Evolutionary conservation across 345 rosid species (phyloP).

Genomic region (Geranium rotundifolium): DNA sequence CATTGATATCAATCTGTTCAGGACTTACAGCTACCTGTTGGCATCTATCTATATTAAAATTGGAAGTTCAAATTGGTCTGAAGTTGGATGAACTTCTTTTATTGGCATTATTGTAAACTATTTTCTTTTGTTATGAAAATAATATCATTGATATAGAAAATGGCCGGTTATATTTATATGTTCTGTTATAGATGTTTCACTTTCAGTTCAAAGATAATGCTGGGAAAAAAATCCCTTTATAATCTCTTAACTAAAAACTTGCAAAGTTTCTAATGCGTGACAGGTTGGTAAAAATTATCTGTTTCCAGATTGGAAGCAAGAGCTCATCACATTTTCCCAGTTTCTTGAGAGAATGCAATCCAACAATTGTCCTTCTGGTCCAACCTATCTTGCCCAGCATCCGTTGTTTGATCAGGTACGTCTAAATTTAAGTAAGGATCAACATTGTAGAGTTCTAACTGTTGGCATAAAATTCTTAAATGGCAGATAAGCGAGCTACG

Average conservation of each 20-base stretch:
- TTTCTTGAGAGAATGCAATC: slow-evolving; percentile 74
- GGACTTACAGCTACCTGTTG: background rate
- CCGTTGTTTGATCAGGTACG: slow-evolving; percentile 84
- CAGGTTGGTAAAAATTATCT: slow-evolving; percentile 97
- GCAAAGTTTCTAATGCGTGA: slow-evolving; percentile 47
- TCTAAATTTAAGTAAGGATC: background rate
- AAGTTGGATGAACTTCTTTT: no score
- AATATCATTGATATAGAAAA: no score
- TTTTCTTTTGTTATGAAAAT: background rate
- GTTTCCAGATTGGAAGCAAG: slow-evolving; percentile 93
- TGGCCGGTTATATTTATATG: background rate
- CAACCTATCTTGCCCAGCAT: slow-evolving; percentile 94
- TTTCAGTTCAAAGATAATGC: background rate
- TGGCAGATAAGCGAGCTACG: slow-evolving; percentile 74
- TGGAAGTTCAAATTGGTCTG: background rate
- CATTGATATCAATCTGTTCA: background rate
- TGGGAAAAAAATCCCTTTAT: background rate
- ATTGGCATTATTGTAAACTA: background rate
- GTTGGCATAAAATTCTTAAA: background rate
- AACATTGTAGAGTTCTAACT: background rate
- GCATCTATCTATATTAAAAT: background rate
- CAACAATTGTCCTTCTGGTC: slow-evolving; percentile 28
- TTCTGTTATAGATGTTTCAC: background rate
- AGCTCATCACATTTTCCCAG: slow-evolving; percentile 80
- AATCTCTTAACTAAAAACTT: slow-evolving; percentile 33